Evolutionary conservation across 2,329 filamentous ascomycete species (phyloP), one percentile per base, ranked within the genome.

Genomic region (Aspergillus ibericus): DNA sequence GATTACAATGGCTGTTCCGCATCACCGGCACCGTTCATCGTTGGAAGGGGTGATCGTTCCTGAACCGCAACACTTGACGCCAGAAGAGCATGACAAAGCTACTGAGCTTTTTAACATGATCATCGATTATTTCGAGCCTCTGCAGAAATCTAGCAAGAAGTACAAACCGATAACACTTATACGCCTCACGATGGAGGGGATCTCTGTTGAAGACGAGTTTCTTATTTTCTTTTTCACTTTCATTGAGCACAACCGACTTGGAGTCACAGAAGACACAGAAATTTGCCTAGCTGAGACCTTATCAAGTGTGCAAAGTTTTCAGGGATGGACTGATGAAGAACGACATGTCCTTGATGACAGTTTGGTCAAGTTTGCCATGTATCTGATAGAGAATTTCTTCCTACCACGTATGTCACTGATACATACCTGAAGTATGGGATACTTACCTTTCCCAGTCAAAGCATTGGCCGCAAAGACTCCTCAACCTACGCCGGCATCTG

Each of bases 361-460:
- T 22, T 16, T 61, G 7, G 34, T 47, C 15, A 32, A 5, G 4
- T 35, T 58, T 10, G 29, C 35, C 1, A 52, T 8, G 3, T 53
- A 22, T 42, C 34, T 55, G 16, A 48, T 56, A n/a, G 52, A 60
- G 18, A 47, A 53, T 29, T 58, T 58, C 12, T 58, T 58, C 40
- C 18, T 58, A 20, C 49, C 55, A 20, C 20, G 49, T 58, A 53
- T 22, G 55, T 58, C 18, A 13, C 32, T 38, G 35, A 16, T n/a
- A 38, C 5, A 6, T 38, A 29, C 27, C 27, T 50, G 15, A 16
- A n/a, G 5, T 16, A 9, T 16, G 7, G 15, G 35, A 38, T 38
- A 9, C 15, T 38, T 8, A 38, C 15, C 9, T 16, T 38, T 8
- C 2, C 5, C 18, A 38, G 35, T 38, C 5, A 38, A 38, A 16